Base-by-base conservation (phyloP, 164 flowering plant genomes). In the Umbellularia californica region DNA sequence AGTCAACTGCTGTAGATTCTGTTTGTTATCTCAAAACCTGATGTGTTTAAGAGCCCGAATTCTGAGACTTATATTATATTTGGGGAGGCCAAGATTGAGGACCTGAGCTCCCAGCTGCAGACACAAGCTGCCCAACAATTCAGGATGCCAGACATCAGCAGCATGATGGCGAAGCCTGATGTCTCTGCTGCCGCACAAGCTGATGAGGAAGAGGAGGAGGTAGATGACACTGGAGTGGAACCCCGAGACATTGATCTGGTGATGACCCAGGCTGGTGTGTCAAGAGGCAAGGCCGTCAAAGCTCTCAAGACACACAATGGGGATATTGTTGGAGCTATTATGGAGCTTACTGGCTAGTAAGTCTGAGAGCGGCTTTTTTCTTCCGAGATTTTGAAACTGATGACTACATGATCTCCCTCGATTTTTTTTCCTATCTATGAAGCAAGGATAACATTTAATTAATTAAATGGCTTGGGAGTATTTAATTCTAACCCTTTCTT, bases 81-180 rank as follows among this genome's bases (percentile, higher is more conserved):
- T 74, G 97, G 97, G 5, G 97, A 90, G 85, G 97, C 97, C 14
- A 93, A 93, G 89, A 90, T 93, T 33, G 98, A 91, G 84, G 98
- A 93, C 51, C 81, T 93, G 87, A 91, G 95, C 84, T 87, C 98
- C 67, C 98, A 93, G 86, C 85, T 93, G 70, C 98, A 93, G 82
- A 78, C 91, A 24, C 95, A 93, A 72, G 98, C 98, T 73, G 98
- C 98, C 23, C 91, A 93, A 77, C 96, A 93, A 78, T 93, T 93
- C 84, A 89, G 87, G 82, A 81, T 84, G 84, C 94, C 98, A 23
- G 92, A 91, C 68, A 74, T 89, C 80, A 81, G 84, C n/a, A 80
- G 88, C 24, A 84, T 83, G 30, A 76, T 85, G 82, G 81, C 88
- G 0, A 91, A 88, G 76, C 68, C 97, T 0, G 98, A 89, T 15